Conservation (phyloP, 164 flowering plant species). For the Amborella trichopoda region DNA sequence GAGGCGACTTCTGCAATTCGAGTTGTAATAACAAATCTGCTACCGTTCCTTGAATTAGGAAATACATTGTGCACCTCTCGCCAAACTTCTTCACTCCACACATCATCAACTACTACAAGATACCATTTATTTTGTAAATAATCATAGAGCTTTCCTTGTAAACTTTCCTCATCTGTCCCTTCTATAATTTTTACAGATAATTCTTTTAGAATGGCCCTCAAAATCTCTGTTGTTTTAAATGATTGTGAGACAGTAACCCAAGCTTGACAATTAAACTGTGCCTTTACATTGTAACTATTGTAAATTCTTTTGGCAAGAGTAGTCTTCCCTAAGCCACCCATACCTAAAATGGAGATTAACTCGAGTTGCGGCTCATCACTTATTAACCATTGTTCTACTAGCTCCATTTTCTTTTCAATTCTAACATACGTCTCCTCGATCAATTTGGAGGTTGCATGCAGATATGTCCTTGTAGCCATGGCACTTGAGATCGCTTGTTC, state of each 20-base stretch:
- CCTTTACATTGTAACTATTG: too few relatives aligned
- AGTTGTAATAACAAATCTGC: too few relatives aligned
- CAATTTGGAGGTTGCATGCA: conserved; percentile 26
- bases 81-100: too few relatives aligned
- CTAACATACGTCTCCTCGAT: conserved; percentile 33
- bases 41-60: too few relatives aligned
- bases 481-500: not conserved
- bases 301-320: too few relatives aligned
- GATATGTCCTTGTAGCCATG: conserved; percentile 1
- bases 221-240: not conserved
- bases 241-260: too few relatives aligned
- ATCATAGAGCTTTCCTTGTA: not conserved
- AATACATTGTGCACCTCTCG: too few relatives aligned
- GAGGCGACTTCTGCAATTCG: not conserved
- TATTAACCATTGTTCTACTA: conserved; percentile 31
- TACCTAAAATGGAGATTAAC: too few relatives aligned
- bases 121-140: too few relatives aligned
- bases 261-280: too few relatives aligned
- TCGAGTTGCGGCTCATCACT: conserved; percentile 5
- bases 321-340: too few relatives aligned
- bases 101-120: too few relatives aligned
- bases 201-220: not conserved
- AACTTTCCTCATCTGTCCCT: not conserved
- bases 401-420: conserved; percentile 30
- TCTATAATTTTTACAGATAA: not conserved